A percentile compares a stretch with the other conserved stretches of the same genome.
These are phyloP conservation scores for Hippophae gyantsensis DNA, from an alignment of 306 rosid genomes.

Conservation along the genomic window DNA sequence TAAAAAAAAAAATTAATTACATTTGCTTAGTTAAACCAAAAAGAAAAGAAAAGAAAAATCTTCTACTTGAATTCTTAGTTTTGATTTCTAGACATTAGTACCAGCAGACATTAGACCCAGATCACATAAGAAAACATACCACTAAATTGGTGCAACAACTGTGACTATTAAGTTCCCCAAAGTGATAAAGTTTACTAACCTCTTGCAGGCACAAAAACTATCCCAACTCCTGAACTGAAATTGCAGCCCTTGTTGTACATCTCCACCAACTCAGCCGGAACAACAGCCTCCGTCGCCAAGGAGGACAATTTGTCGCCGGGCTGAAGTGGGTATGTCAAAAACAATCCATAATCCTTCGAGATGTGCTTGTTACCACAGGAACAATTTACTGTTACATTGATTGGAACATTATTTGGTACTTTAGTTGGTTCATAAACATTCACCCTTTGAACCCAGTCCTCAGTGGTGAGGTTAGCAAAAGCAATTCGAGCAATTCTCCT, in stretches of 20 bases:
- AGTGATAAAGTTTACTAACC: constrained; percentile 25
- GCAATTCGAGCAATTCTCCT: not conserved
- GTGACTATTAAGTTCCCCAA: not conserved
- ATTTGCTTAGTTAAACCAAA: too few species aligned
- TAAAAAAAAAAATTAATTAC: too few species aligned
- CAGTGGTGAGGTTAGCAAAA: constrained; percentile 42
- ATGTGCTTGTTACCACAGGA: constrained; percentile 47
- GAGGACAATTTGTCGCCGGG: constrained; percentile 18
- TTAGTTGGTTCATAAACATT: constrained; percentile 9
- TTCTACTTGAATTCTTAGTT: too few species aligned
- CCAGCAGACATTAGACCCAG: too few species aligned
- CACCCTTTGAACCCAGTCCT: constrained; percentile 32
- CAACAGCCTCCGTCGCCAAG: constrained; percentile 25
- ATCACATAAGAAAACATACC: too few species aligned
- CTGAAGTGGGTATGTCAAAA: constrained; percentile 40
- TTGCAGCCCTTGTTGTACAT: constrained; percentile 32
- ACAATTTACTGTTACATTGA: constrained; percentile 57
- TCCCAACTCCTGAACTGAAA: constrained; percentile 29
- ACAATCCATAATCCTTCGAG: constrained; percentile 44
- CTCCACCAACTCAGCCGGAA: constrained; percentile 31
- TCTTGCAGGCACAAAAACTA: constrained; percentile 65
- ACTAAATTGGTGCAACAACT: too few species aligned
- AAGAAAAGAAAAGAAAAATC: too few species aligned
- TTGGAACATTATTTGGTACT: constrained; percentile 9
- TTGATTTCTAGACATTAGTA: too few species aligned